Percentiles rank a stretch among this genome's conserved stretches.
phyloP scores from a whole-genome alignment of 176 grass and related monocot genomes.

The Oryza glaberrima region DNA sequence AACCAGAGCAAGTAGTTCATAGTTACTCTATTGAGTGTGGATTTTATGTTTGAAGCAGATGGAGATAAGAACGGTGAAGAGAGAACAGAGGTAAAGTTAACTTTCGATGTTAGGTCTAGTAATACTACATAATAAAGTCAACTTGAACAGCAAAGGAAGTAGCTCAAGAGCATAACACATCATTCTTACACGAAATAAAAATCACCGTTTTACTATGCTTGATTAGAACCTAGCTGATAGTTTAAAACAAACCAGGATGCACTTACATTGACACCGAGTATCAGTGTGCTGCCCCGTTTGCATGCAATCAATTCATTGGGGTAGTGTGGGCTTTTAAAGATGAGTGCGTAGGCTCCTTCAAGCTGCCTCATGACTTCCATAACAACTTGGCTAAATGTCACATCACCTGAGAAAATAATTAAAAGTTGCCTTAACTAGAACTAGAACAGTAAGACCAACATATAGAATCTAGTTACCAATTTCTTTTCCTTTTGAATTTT shows the following conservation, averaged over 20 bases:
- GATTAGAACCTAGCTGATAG: slow-evolving; percentile 1
- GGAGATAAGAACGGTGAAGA: not conserved
- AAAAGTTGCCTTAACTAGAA: not conserved
- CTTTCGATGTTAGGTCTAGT: not conserved
- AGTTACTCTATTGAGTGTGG: not conserved
- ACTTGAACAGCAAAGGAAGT: slow-evolving; percentile 13
- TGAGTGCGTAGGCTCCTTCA: slow-evolving; percentile 95
- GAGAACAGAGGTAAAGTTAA: not conserved
- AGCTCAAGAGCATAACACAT: not conserved
- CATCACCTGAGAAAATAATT: slow-evolving; percentile 51
- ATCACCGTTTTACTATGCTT: slow-evolving; percentile 7
- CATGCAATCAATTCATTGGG: slow-evolving; percentile 90
- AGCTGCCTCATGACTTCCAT: slow-evolving; percentile 96
- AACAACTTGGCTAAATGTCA: slow-evolving; percentile 92
- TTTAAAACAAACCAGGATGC: not conserved
- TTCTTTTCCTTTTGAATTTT: not conserved
- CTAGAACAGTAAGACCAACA: not conserved
- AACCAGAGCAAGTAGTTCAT: not conserved
- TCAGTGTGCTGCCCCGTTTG: slow-evolving; percentile 80
- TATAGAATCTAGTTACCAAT: not conserved
- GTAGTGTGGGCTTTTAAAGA: slow-evolving; percentile 95
- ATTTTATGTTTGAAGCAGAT: slow-evolving; percentile 10
- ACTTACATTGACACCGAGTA: slow-evolving; percentile 91
- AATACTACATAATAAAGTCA: not conserved
- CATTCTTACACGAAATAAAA: not conserved